Evolutionary conservation across 371 early-diverging fungal genomes (phyloP), one percentile per base, ranked within the genome.

Genomic region (Coemansia sp.): DNA sequence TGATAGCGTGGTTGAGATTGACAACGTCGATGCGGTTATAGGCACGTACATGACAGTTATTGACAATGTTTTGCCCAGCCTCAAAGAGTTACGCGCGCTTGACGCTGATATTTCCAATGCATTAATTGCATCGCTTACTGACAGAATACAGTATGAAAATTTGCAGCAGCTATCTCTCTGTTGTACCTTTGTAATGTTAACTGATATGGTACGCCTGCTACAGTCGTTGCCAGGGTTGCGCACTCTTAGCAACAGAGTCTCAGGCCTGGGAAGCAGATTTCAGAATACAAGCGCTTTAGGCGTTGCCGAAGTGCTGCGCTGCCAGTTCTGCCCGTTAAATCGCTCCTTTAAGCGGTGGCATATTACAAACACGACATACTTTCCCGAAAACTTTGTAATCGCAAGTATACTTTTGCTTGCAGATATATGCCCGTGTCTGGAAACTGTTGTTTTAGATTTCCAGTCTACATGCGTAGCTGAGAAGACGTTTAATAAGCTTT

Each of bases 321-420:
- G 11, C 11, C 31, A 37, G 22, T 56, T 37, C 37, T 18, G 21
- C 4, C 56, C 56, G 37, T 39, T 56, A 21, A 56, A 56, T 29
- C 18, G 21, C 18, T 34, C 14, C 39, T 61, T 61, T 5, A 48
- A 51, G 34, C 29, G 51, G 39, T 61, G 61, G 61, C 37, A 34
- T 10, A 61, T 61, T 14, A 61, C 61, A 29, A 61, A 61, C 61
- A 51, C 48, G n/a, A 29, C 22, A 6, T 37, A 37, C 24, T 61
- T 61, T 37, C 61, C 61, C 4, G 61, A 61, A 21, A 61, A 51
- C 51, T 39, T 61, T 26, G 37, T 61, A 5, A 61, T 61, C 22
- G 61, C 61, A 6, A 61, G 61, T 21, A 61, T 61, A 13, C 18
- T 61, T 34, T 48, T 61, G 5, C 14, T 48, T 0, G 61, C 61